A percentile compares a stretch with the other conserved stretches of the same genome.
phyloP scores from a whole-genome alignment of 2,329 filamentous ascomycete genomes.

The Thermomyces lanuginosus region DNA sequence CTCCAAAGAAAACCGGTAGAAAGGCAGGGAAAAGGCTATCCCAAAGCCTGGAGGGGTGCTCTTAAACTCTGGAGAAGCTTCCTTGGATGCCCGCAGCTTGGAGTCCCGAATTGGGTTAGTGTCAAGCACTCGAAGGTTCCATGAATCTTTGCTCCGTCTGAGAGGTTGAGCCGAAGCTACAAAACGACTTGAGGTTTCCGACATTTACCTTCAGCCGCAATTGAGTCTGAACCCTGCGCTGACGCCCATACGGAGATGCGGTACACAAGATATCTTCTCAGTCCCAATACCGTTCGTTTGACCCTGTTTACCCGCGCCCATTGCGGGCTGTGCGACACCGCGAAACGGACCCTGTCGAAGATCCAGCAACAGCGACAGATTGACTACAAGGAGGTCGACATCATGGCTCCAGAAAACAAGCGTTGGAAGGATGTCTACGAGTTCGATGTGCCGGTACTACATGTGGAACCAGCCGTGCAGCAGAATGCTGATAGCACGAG shows the following conservation, averaged over 20 bases:
- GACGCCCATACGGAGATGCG: constrained; percentile 14
- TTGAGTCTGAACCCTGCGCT: too few relatives aligned
- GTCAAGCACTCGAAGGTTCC: constrained; percentile 26
- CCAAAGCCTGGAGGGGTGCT: constrained; percentile 2
- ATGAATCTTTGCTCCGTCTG: constrained; percentile 9
- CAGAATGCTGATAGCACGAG: constrained; percentile 36
- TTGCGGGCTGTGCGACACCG: constrained; percentile 45
- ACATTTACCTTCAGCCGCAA: too few relatives aligned
- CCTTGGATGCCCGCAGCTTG: constrained; percentile 3
- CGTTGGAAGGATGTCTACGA: constrained; percentile 46
- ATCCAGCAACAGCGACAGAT: constrained; percentile 38
- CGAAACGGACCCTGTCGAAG: constrained; percentile 39
- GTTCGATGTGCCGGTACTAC: constrained; percentile 48
- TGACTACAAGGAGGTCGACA: constrained; percentile 42
- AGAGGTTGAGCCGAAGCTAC: too few relatives aligned
- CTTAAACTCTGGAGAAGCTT: too few relatives aligned
- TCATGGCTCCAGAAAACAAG: constrained; percentile 38
- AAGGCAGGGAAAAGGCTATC: constrained; percentile 2
- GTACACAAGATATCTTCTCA: constrained; percentile 14
- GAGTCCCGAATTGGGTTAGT: constrained; percentile 17
- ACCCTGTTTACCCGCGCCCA: constrained; percentile 46
- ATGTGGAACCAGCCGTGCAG: constrained; percentile 40
- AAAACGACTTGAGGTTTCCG: too few relatives aligned
- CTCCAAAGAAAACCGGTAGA: neutral
- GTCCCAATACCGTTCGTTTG: constrained; percentile 25